Conservation (phyloP, 2,329 filamentous ascomycete species). For the Paracamarosporium sp. region DNA sequence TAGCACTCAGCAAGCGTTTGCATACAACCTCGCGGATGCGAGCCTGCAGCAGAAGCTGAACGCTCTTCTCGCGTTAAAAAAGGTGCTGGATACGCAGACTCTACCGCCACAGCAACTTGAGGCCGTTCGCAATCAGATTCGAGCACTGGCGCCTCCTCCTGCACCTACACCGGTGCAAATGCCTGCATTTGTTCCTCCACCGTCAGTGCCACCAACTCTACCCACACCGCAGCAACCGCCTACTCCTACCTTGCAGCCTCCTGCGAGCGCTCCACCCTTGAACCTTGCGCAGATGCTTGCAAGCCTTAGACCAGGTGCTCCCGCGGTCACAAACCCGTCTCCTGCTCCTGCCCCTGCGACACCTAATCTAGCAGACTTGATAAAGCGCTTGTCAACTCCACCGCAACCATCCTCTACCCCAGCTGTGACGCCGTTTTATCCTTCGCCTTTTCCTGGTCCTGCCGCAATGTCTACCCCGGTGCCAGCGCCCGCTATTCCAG, state of each 20-base stretch:
- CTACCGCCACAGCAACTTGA: conserved; percentile 82
- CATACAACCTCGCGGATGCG: conserved; percentile 76
- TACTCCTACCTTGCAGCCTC: conserved; percentile 25
- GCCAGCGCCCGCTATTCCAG: conserved; percentile 18
- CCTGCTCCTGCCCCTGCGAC: conserved; percentile 27
- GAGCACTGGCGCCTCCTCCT: conserved; percentile 72
- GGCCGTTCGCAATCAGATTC: conserved; percentile 84
- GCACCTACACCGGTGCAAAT: conserved; percentile 47
- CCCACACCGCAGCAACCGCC: conserved; percentile 34
- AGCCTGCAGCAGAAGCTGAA: conserved; percentile 80
- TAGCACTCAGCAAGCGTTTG: conserved; percentile 75
- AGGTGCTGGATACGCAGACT: conserved; percentile 76
- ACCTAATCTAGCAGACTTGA: conserved; percentile 36
- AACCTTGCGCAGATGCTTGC: conserved; percentile 41
- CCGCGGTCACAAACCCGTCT: conserved; percentile 24
- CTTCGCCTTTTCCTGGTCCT: conserved; percentile 36
- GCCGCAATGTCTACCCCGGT: conserved; percentile 29
- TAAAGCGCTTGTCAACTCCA: conserved; percentile 37
- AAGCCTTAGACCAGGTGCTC: conserved; percentile 27
- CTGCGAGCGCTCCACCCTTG: conserved; percentile 23
- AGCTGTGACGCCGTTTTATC: conserved; percentile 31
- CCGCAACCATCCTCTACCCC: conserved; percentile 31
- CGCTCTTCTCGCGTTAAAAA: conserved; percentile 85
- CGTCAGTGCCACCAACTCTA: conserved; percentile 38
- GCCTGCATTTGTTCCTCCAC: conserved; percentile 40